Evolutionary conservation across 352 stramenopile genomes (phyloP).

Genomic region (Pythium guiyangense): DNA sequence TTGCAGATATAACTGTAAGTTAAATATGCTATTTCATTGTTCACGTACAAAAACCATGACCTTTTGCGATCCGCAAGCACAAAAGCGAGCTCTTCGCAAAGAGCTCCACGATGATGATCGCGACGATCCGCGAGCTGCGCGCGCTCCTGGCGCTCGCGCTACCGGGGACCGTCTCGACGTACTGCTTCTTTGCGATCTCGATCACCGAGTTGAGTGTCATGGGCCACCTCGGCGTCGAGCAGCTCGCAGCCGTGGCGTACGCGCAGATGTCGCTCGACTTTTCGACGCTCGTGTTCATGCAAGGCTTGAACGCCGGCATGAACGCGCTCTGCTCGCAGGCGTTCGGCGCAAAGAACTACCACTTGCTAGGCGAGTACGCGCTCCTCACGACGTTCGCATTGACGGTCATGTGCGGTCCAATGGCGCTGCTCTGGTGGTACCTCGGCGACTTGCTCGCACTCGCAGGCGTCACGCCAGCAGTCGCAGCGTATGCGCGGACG

Average conservation of each 20-base stretch:
- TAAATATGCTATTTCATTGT: too few relatives aligned
- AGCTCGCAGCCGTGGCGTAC: constrained; percentile 79
- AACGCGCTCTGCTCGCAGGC: constrained; percentile 83
- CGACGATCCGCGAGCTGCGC: constrained; percentile 18
- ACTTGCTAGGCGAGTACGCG: constrained; percentile 61
- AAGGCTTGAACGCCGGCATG: constrained; percentile 75
- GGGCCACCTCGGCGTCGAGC: constrained; percentile 70
- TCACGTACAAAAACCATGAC: too few relatives aligned
- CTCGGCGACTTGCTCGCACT: constrained; percentile 45
- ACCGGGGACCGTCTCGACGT: constrained; percentile 53
- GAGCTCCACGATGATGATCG: too few relatives aligned
- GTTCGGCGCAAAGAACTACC: constrained; percentile 80
- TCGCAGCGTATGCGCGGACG: constrained; percentile 39
- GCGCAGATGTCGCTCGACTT: constrained; percentile 78
- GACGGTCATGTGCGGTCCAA: constrained; percentile 56
- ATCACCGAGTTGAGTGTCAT: constrained; percentile 81
- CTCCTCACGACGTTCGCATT: constrained; percentile 55
- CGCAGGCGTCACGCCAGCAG: constrained; percentile 32
- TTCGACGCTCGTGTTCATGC: constrained; percentile 73
- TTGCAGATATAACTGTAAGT: too few relatives aligned
- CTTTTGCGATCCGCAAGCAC: too few relatives aligned
- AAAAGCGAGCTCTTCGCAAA: too few relatives aligned
- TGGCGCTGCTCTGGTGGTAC: constrained; percentile 76
- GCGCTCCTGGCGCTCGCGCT: constrained; percentile 53
- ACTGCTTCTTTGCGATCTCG: constrained; percentile 78